Evolutionary conservation across 2,329 filamentous ascomycete species (phyloP), one percentile per base, ranked within the genome.

Genomic region (Epichloe gansuensis): DNA sequence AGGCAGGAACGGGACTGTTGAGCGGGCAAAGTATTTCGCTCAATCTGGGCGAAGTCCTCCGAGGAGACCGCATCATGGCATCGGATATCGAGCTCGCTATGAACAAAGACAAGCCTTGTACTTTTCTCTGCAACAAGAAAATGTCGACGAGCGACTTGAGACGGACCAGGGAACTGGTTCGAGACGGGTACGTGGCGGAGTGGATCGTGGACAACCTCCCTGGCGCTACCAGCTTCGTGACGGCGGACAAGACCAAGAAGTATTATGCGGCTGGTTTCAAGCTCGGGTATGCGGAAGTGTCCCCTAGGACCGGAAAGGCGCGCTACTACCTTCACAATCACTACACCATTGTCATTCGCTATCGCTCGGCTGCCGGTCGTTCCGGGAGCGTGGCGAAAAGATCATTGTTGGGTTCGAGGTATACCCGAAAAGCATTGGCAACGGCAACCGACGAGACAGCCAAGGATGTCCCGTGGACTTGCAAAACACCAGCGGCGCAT

Each of bases 141-240:
- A 73, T 93, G 15, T 78, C 79, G 56, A 76, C 80, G 41, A 73
- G 75, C 46, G 85, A 83, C 46, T 67, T 94, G 54, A 76, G 78
- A 60, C 79, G 81, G 64, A 85, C 86, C 4, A 80, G 78, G 59
- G 75, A 90, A 56, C 71, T 95, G 62, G 83, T 95, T 41, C 78
- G 78, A 55, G 80, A 90, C 51, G 87, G 86, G 38, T 94, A 93
- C 66, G 82, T 93, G n/a, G 83, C 84, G 2, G 89, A 95, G 68
- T 95, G 89, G 90, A 94, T 95, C 59, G 86, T 93, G 57, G 89
- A 95, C 67, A 95, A 95, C 62, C 75, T 95, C 9, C 89, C 90
- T 1, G 89, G 89, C 6, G 89, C 89, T 38, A 94, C 89, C 8
- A 91, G 85, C 66, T 94, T 94, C 63, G 85, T 93, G 31, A 91